These are phyloP conservation scores for Cenchrus americanus DNA, from an alignment of 176 grass and related monocot genomes.

Conservation along the genomic window DNA sequence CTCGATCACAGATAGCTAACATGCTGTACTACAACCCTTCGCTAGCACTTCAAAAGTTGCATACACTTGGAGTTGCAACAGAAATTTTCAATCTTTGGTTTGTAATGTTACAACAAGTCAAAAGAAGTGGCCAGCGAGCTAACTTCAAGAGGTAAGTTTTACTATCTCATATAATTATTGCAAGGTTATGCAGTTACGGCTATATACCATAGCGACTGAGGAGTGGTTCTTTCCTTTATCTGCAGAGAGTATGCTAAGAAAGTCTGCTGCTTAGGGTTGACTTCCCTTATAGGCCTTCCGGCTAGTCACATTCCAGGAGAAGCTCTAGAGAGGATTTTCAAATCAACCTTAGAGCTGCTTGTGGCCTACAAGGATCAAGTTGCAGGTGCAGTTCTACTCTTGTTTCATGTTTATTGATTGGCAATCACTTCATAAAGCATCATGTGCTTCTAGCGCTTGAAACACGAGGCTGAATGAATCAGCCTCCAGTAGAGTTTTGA, in stretches of 20 bases:
- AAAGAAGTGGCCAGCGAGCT: conserved; percentile 64
- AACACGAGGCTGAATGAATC: conserved; percentile 7
- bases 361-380: conserved; percentile 88
- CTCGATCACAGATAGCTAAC: conserved; percentile 74
- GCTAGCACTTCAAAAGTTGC: conserved; percentile 68
- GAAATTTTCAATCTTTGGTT: conserved; percentile 94
- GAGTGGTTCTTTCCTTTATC: conserved; percentile 38
- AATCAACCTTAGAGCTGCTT: conserved; percentile 87
- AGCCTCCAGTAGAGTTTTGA: background rate
- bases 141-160: conserved; percentile 76
- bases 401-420: conserved; percentile 14
- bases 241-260: conserved; percentile 90
- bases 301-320: conserved; percentile 79
- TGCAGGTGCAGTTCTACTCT: conserved; percentile 59
- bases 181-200: conserved; percentile 4
- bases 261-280: conserved; percentile 90
- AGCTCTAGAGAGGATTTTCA: conserved; percentile 82
- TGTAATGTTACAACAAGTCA: conserved; percentile 84
- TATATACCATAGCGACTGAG: conserved; percentile 5
- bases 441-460: background rate
- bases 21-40: conserved; percentile 84
- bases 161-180: conserved; percentile 15
- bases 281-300: conserved; percentile 87
- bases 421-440: conserved; percentile 3
- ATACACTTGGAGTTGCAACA: conserved; percentile 79